Percentiles rank a stretch among this genome's conserved stretches.
phyloP scores from a whole-genome alignment of 208 protist species.

The Acanthamoeba lenticulata region DNA sequence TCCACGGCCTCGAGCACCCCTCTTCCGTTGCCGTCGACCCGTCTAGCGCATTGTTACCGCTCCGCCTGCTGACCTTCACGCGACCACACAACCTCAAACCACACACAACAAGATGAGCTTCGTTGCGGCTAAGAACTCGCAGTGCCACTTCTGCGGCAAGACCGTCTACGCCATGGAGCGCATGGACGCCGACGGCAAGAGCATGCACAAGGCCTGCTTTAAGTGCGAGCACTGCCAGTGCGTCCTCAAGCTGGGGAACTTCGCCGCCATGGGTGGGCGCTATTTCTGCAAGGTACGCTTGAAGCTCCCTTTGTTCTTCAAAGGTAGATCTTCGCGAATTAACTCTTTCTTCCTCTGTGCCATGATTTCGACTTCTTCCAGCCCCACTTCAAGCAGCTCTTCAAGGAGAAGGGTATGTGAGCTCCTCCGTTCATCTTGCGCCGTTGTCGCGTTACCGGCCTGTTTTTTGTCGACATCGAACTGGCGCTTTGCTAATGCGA shows the following conservation, averaged over 20 bases:
- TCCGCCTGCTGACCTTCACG: too few species aligned
- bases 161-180: conserved; percentile 31
- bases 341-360: too few species aligned
- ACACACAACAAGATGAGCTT: conserved; percentile 50
- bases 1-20: too few species aligned
- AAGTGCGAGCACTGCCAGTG: conserved; percentile 63
- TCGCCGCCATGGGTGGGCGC: not conserved
- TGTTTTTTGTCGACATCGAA: not conserved
- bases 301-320: too few species aligned
- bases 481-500: not conserved
- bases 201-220: conserved; percentile 20
- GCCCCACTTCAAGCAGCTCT: conserved; percentile 65
- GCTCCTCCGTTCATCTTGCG: not conserved
- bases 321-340: too few species aligned
- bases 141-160: conserved; percentile 56
- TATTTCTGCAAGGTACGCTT: conserved; percentile 25
- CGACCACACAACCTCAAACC: too few species aligned
- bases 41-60: too few species aligned
- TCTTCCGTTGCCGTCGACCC: too few species aligned
- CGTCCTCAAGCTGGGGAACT: conserved; percentile 47
- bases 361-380: too few species aligned
- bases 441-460: too few species aligned
- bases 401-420: conserved; percentile 14
- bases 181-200: conserved; percentile 44
- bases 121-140: not conserved